Evolutionary conservation across 176 grass and related monocot species (phyloP).

Genomic region (Oryza glaberrima): DNA sequence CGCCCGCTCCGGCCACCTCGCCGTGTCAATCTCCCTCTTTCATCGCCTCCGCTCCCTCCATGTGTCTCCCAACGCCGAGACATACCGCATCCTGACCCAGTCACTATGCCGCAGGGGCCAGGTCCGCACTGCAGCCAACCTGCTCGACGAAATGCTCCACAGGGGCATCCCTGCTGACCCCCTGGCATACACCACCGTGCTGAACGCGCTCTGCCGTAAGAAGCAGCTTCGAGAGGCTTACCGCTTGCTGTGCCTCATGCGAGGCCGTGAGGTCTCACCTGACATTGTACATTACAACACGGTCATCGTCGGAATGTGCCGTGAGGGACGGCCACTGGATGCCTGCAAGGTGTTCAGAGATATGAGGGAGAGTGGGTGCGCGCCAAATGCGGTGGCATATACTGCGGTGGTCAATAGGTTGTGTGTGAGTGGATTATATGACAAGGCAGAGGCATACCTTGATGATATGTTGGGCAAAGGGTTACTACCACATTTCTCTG

Average conservation of each 20-base stretch:
- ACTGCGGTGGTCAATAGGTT: conserved; percentile 67
- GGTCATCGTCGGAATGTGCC: conserved; percentile 67
- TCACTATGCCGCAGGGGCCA: conserved; percentile 65
- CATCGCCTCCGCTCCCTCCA: conserved; percentile 54
- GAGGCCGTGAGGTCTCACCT: conserved; percentile 60
- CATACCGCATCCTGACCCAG: conserved; percentile 73
- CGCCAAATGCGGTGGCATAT: conserved; percentile 65
- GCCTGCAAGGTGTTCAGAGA: conserved; percentile 86
- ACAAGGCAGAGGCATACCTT: conserved; percentile 61
- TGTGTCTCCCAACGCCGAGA: conserved; percentile 56
- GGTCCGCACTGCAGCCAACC: conserved; percentile 50
- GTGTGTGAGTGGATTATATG: conserved; percentile 54
- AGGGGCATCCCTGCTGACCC: conserved; percentile 66
- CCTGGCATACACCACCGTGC: conserved; percentile 62
- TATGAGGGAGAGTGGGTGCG: conserved; percentile 61
- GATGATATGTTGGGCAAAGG: conserved; percentile 60
- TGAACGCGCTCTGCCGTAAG: conserved; percentile 79
- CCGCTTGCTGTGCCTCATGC: conserved; percentile 81
- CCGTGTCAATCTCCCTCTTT: conserved; percentile 66
- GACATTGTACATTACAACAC: conserved; percentile 87
- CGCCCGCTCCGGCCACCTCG: conserved; percentile 57
- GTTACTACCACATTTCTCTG: conserved; percentile 72
- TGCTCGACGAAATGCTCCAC: conserved; percentile 89
- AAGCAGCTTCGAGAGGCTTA: conserved; percentile 75
- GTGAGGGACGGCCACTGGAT: conserved; percentile 63